Evolutionary conservation across 129 eudicot species (phyloP), one percentile per base, ranked within the genome.

Genomic region (Logfia minima): DNA sequence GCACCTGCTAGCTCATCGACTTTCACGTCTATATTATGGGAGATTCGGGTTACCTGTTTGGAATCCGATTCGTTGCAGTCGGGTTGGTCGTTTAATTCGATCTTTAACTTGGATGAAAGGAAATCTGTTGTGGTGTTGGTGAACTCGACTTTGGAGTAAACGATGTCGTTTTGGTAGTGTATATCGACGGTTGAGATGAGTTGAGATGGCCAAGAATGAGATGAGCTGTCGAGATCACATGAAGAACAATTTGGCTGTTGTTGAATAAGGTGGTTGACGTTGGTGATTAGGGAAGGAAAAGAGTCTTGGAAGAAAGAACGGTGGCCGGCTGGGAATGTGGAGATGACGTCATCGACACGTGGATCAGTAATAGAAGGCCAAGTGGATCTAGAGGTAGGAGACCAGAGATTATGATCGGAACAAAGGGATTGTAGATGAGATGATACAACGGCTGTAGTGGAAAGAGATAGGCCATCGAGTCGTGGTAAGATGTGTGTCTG

Each of bases 281-380:
- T 45, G 79, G 65, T 66, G 76, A 35, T 6, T 14, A 84, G 76
- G 60, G 81, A 0, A 2, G 88, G 88, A 78, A 79, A 86, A 51
- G 89, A 64, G 64, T 75, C 79, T 6, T 86, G 70, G 82, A 77
- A 85, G 80, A 92, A 84, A 0, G 89, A 80, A 35, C 88, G 88
- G 82, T 86, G 88, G 51, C 84, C 86, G 35, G 84, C 41, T 2
- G 87, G 72, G 84, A 86, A 83, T 45, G 87, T 29, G 69, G 89
- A 85, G 83, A 92, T 82, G 68, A 79, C 70, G 55, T 59, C 35
- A 17, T 26, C n/a, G 22, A 85, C 34, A 28, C 68, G 80, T 18
- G 82, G 88, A 48, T 84, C 67, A 9, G 81, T 55, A 39, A 84
- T 80, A 5, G 97, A 92, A 0, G 87, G 90, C 92, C 92, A 92